Conservation (phyloP, 148 eudicot genomes). For the Silene latifolia region DNA sequence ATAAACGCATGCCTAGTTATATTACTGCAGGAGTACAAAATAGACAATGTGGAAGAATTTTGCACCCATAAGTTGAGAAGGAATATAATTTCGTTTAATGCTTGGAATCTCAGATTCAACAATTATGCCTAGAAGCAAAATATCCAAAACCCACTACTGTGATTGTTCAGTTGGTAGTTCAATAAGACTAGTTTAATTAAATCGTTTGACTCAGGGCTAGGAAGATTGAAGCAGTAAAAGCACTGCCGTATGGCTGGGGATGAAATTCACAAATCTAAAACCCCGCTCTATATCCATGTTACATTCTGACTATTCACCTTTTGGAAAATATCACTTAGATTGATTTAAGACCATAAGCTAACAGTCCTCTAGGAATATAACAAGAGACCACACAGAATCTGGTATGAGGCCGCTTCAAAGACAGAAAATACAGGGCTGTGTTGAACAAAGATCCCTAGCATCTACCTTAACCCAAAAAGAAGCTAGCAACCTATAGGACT, state of each 20-base stretch:
- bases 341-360: background rate
- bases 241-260: background rate
- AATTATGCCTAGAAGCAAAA: background rate
- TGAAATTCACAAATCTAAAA: background rate
- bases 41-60: background rate
- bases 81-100: background rate
- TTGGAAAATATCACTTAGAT: background rate
- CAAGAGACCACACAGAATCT: background rate
- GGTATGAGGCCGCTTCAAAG: background rate
- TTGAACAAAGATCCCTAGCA: background rate
- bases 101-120: background rate
- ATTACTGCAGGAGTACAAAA: too few species aligned
- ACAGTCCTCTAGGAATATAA: background rate
- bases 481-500: background rate
- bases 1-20: background rate
- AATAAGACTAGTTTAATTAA: background rate
- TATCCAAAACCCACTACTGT: background rate
- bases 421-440: background rate
- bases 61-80: background rate
- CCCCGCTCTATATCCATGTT: background rate
- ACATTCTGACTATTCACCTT: background rate
- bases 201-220: background rate
- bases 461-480: too few species aligned
- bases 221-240: background rate
- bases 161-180: background rate